A percentile compares a stretch with the other conserved stretches of the same genome.
Evolutionary conservation across 108 stramenopile species (phyloP).

Genomic region (Schizochytrium sp.): DNA sequence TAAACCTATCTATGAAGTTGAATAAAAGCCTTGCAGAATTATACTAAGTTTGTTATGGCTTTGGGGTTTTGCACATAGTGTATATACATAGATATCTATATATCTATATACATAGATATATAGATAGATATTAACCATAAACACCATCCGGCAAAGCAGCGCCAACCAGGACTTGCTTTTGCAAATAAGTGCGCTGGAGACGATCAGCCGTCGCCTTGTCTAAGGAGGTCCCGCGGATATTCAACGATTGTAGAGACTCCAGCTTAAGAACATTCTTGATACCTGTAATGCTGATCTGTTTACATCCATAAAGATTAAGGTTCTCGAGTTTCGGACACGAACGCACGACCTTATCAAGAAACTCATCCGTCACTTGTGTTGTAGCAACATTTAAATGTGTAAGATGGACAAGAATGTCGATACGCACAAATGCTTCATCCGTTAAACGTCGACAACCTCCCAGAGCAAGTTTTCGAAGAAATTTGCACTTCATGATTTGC

Average conservation of each 20-base stretch:
- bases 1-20: too few species aligned
- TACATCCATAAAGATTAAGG: constrained; percentile 42
- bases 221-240: constrained; percentile 15
- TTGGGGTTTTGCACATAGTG: too few species aligned
- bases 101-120: too few species aligned
- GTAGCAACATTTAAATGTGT: constrained; percentile 44
- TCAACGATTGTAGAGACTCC: neutral
- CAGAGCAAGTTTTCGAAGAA: constrained; percentile 12
- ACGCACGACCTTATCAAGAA: neutral
- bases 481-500: neutral
- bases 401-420: neutral
- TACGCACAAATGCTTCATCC: neutral
- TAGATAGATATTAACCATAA: constrained; percentile 15
- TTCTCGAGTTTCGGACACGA: neutral
- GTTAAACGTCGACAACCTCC: constrained; percentile 8
- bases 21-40: too few species aligned
- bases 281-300: neutral
- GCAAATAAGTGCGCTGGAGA: neutral
- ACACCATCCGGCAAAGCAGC: neutral
- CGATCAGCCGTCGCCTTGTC: constrained; percentile 47
- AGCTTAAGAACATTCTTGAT: neutral
- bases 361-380: constrained; percentile 26
- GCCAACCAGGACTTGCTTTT: constrained; percentile 13
- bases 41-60: too few species aligned
- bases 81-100: too few species aligned